These are phyloP conservation scores for Salvia splendens DNA, from an alignment of 257 asterid species.

Conservation along the genomic window DNA sequence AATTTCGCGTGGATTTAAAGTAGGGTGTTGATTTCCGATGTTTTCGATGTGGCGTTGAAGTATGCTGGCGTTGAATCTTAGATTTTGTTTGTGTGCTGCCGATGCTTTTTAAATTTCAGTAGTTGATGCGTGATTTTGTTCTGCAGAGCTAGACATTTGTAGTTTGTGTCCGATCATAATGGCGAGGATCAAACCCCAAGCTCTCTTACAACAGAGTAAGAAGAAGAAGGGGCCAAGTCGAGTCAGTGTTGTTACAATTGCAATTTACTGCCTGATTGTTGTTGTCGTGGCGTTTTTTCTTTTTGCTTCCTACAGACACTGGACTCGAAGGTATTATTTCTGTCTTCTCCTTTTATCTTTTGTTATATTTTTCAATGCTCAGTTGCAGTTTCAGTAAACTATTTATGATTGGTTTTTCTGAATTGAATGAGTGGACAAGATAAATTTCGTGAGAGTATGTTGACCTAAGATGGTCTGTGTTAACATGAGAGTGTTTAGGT, in stretches of 20 bases:
- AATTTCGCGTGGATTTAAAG: constrained; percentile 17
- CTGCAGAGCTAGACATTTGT: constrained; percentile 41
- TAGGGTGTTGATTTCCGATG: constrained; percentile 24
- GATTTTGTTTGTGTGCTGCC: constrained; percentile 20
- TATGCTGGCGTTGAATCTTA: constrained; percentile 32
- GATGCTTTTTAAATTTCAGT: constrained; percentile 22
- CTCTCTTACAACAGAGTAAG: constrained; percentile 62
- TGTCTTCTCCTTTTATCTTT: not conserved
- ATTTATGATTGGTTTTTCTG: not conserved
- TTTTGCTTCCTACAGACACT: constrained; percentile 50
- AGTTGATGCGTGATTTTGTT: constrained; percentile 28
- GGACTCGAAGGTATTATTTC: constrained; percentile 42
- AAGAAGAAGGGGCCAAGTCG: constrained; percentile 59
- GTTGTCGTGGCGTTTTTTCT: constrained; percentile 47
- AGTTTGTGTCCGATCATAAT: constrained; percentile 33
- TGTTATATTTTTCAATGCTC: not conserved
- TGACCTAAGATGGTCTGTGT: constrained; percentile 14
- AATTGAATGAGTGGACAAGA: constrained; percentile 7
- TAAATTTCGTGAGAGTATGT: constrained; percentile 16
- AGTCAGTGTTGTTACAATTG: constrained; percentile 44
- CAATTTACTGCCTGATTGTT: constrained; percentile 41
- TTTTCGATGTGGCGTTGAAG: constrained; percentile 23
- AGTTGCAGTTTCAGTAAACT: constrained; percentile 9
- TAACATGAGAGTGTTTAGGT: constrained; percentile 1
- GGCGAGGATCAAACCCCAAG: constrained; percentile 67